Percentiles rank a stretch among this genome's conserved stretches.
Conservation (phyloP, 2,329 filamentous ascomycete species). For the Stagonosporopsis rhizophila region DNA sequence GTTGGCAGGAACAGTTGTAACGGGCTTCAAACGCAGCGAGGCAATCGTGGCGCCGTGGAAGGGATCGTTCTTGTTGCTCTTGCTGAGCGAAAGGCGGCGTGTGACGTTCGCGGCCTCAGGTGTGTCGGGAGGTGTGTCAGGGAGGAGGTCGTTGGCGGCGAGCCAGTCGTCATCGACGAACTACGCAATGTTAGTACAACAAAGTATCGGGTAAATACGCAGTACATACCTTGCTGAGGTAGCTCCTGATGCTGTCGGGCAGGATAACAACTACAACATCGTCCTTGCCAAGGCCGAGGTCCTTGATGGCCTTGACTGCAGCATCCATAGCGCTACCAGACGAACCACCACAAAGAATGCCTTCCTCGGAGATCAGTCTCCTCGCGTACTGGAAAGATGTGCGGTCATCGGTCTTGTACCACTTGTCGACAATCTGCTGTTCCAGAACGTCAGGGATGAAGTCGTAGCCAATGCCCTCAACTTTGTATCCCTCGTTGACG, state of each 20-base stretch:
- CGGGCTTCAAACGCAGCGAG: constrained; percentile 86
- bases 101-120: constrained; percentile 35
- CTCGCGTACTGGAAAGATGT: constrained; percentile 92
- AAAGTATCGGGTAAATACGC: background rate
- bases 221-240: constrained; percentile 77
- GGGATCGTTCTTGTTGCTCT: constrained; percentile 64
- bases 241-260: constrained; percentile 96
- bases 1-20: constrained; percentile 79
- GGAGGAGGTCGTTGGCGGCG: constrained; percentile 90
- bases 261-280: constrained; percentile 91
- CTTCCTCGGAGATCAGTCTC: constrained; percentile 90
- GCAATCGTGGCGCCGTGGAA: constrained; percentile 82
- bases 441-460: constrained; percentile 95
- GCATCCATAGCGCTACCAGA: constrained; percentile 92
- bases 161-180: constrained; percentile 99
- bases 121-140: constrained; percentile 59
- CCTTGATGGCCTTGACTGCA: constrained; percentile 76
- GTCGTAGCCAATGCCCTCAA: constrained; percentile 98
- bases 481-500: constrained; percentile 89
- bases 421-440: constrained; percentile 80
- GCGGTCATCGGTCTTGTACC: constrained; percentile 97
- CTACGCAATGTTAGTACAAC: constrained; percentile 45
- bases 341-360: constrained; percentile 89
- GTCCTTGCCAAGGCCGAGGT: constrained; percentile 77
- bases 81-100: constrained; percentile 50